Percentiles rank a stretch among this genome's conserved stretches.
Evolutionary conservation across 129 eudicot genomes (phyloP).

Genomic region (Flaveria robusta): DNA sequence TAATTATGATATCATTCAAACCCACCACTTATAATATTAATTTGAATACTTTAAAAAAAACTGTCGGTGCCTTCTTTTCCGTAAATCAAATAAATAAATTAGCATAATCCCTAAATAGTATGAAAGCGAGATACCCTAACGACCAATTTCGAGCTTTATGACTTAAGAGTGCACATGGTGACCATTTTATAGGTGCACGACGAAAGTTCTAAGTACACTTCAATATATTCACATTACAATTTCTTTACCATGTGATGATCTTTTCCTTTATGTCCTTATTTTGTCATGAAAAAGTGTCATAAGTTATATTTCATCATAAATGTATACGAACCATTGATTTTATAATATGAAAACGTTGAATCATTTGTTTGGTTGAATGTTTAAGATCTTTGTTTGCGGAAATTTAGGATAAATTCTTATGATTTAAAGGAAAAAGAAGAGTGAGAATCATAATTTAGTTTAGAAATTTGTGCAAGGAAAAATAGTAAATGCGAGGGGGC

Average conservation of each 20-base stretch:
- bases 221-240: background rate
- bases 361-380: background rate
- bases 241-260: background rate
- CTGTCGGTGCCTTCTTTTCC: conserved; percentile 23
- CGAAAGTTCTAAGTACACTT: background rate
- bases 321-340: background rate
- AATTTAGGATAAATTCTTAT: background rate
- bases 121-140: conserved; percentile 23
- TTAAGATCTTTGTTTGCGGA: conserved; percentile 3
- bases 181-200: conserved; percentile 13
- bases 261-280: conserved; percentile 3
- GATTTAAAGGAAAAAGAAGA: background rate
- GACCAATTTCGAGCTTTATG: conserved; percentile 15
- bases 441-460: background rate
- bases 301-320: background rate
- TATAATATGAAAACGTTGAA: background rate
- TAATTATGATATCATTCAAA: background rate
- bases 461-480: conserved; percentile 4
- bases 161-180: conserved; percentile 22
- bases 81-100: background rate
- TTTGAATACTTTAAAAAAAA: background rate
- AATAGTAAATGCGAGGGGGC: background rate
- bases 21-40: background rate
- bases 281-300: background rate
- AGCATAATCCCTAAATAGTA: conserved; percentile 20